Evolutionary conservation across 202 grass and related monocot genomes (phyloP), one percentile per base, ranked within the genome.

Genomic region (Digitaria exilis): DNA sequence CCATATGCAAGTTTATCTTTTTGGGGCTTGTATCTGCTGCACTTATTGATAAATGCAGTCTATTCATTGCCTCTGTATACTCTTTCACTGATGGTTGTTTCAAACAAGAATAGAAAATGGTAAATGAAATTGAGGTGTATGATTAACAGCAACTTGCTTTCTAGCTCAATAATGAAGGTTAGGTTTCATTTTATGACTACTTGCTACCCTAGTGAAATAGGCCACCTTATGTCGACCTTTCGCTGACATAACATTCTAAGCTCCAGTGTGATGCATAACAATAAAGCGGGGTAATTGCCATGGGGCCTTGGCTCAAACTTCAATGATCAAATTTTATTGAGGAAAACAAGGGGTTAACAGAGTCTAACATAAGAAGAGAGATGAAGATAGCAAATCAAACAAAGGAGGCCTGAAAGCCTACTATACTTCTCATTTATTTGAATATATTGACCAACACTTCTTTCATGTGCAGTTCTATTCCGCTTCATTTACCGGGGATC

Each of bases 401-500:
- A 2, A 41, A 41, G 17, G 10, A 43, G 49, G 32, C 48, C 48
- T 7, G 18, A 74, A 61, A 66, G 37, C 32, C 49, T 52, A 35
- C 4, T 16, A 17, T 1, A 16, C 16, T 59, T 74, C 24, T 74
- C 15, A 35, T 24, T 49, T 70, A 34, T 24, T 60, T 31, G 14
- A 30, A 83, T 60, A 80, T 58, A 17, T 62, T 84, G 44, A 81
- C 61, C 50, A 19, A 71, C 66, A 85, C 44, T 83, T 84, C 61
- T 91, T 32, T 55, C 63, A 42, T 67, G 34, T 39, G 54, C 89
- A 98, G 96, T 92, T 98, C 75, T 98, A 98, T 88, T 98, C 89
- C 18, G 96, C 90, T 76, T 98, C 96, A 58, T 98, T 98, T 85
- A 98, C 96, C 61, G 92, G 87, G 79, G 96, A 98, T 90, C 82